Base-by-base conservation (phyloP, 306 rosid species). In the Calophaca sinica region DNA sequence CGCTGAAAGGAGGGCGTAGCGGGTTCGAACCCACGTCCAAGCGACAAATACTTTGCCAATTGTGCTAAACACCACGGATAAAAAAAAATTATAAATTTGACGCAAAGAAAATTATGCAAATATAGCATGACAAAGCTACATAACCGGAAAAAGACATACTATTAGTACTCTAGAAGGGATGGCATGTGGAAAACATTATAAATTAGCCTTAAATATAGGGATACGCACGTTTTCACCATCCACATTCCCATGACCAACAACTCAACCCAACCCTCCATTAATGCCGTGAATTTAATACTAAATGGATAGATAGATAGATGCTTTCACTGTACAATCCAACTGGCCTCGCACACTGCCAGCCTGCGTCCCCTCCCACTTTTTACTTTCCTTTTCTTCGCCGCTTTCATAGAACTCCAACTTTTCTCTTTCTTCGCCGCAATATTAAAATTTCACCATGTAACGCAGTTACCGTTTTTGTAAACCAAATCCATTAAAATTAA, bases 191-290 rank as follows among this genome's bases (percentile, higher is more conserved):
- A 76, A 70, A 12, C 58, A 70, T 70, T 54, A 62, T 8, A n/a
- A 70, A 62, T 31, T 36, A 7, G n/a, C 77, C 82, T 48, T 9
- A 78, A 70, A 48, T 51, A 39, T 29, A 62, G 72, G 77, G 42
- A 78, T 53, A 33, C 61, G 2, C 73, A 75, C 80, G 57, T 39
- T 39, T 70, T 69, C 82, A 13, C 64, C 9, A 15, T 49, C 13
- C 77, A 39, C 46, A 42, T 20, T 50, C 10, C 3, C 62, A 73
- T 4, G 10, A 11, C 31, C 13, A 26, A 65, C 71, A 66, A 11
- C 5, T 10, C 53, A 60, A 42, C 57, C 5, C 33, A 70, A 61
- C 39, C 38, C 51, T 62, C 41, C 58, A 62, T 70, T 70, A 61
- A 44, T 48, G 42, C 6, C 1, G 6, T 10, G 41, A 29, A 31